A percentile compares a stretch with the other conserved stretches of the same genome.
Evolutionary conservation across 176 grass and related monocot species (phyloP).

Genomic region (Oryza australiensis): DNA sequence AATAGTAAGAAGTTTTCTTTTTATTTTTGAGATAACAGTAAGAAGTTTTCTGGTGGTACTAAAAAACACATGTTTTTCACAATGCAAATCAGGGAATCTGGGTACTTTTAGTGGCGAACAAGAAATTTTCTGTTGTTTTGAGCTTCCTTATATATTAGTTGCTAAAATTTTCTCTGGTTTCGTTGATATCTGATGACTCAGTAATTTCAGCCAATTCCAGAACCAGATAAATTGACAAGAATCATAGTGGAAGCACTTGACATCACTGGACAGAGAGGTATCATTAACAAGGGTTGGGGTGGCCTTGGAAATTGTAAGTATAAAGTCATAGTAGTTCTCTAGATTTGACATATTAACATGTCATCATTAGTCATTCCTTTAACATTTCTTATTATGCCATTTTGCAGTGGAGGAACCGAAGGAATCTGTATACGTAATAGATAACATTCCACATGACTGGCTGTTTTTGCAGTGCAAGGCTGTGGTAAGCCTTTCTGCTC

Average conservation of each 20-base stretch:
- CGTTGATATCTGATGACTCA: neutral
- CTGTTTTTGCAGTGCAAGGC: conserved; percentile 89
- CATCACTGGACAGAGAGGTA: conserved; percentile 63
- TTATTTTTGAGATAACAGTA: too few relatives aligned
- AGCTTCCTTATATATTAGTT: neutral
- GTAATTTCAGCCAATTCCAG: conserved; percentile 49
- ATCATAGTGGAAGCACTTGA: conserved; percentile 61
- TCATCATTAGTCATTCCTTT: conserved; percentile 1
- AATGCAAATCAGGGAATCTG: neutral
- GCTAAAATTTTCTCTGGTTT: neutral
- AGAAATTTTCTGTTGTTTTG: neutral
- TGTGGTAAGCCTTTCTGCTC: conserved; percentile 52
- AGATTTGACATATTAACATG: conserved; percentile 6
- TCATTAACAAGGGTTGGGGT: conserved; percentile 65
- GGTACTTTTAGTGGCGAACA: neutral
- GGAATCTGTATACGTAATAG: conserved; percentile 70
- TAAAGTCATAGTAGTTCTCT: neutral
- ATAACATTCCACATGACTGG: conserved; percentile 86
- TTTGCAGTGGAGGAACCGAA: conserved; percentile 62
- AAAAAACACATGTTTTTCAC: neutral
- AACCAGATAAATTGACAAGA: conserved; percentile 54
- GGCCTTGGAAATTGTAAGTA: conserved; percentile 60
- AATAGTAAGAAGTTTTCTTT: neutral
- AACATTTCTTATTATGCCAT: conserved; percentile 7
- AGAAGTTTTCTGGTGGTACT: neutral